Conservation (phyloP, 2,329 filamentous ascomycete species). For the Zymoseptoria passerinii region DNA sequence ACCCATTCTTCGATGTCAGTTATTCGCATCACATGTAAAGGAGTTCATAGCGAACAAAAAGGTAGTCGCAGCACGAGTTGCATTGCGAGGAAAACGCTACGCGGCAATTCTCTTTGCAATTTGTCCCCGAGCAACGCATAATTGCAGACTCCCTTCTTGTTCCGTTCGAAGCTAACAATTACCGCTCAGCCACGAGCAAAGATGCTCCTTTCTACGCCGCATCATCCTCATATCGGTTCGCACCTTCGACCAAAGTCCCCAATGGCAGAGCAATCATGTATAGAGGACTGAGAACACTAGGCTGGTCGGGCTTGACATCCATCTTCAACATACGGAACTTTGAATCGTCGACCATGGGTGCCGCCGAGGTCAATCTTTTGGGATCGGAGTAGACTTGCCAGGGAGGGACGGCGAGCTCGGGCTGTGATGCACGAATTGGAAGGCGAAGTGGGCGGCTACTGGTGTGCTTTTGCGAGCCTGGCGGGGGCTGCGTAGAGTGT, state of each 20-base stretch:
- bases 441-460: background rate
- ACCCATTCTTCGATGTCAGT: too few species aligned
- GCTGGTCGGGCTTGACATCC: conserved; percentile 1
- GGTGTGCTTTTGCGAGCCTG: background rate
- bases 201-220: background rate
- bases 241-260: conserved; percentile 9
- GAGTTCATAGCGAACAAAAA: too few species aligned
- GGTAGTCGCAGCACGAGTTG: too few species aligned
- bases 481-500: background rate
- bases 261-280: conserved; percentile 11
- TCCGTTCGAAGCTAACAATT: too few species aligned
- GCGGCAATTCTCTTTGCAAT: too few species aligned
- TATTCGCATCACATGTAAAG: too few species aligned
- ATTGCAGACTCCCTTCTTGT: too few species aligned
- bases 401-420: background rate
- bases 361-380: conserved; percentile 1
- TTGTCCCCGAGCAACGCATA: too few species aligned
- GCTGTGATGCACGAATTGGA: background rate
- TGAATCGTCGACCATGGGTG: conserved; percentile 5
- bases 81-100: too few species aligned
- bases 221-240: conserved; percentile 1
- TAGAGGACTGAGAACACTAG: conserved; percentile 8
- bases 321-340: conserved; percentile 5
- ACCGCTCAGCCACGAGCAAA: too few species aligned
- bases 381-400: conserved; percentile 4